A percentile compares a stretch with the other conserved stretches of the same genome.
Conservation (phyloP, 371 early-diverging fungal genomes). For the Apophysomyces variabilis region DNA sequence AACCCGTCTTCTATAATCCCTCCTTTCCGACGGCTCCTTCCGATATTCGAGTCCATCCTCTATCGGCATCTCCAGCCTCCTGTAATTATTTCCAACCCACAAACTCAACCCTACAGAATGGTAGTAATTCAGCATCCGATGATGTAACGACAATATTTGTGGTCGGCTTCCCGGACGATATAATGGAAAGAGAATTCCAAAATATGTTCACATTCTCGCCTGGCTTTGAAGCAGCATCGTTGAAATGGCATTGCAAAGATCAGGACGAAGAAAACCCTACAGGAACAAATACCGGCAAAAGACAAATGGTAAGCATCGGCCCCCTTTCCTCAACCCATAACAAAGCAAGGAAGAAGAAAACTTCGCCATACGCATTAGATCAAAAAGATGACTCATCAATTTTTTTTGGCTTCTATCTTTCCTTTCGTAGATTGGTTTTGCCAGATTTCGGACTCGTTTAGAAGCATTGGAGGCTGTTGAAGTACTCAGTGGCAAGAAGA, state of each 20-base stretch:
- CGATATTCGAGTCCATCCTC: conserved; percentile 20
- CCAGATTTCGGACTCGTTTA: conserved; percentile 84
- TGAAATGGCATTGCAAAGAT: conserved; percentile 79
- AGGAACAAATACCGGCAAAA: conserved; percentile 42
- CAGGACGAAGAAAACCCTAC: conserved; percentile 55
- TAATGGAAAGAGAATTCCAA: conserved; percentile 95
- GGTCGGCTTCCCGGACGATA: conserved; percentile 96
- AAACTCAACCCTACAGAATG: not conserved
- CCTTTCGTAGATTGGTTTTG: conserved; percentile 82
- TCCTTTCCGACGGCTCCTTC: conserved; percentile 9
- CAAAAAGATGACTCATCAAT: not conserved
- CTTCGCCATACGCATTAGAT: not conserved
- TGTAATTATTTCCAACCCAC: conserved; percentile 7
- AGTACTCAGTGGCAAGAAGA: conserved; percentile 82
- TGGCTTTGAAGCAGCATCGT: conserved; percentile 93
- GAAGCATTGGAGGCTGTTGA: conserved; percentile 91
- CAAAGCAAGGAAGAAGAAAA: not conserved
- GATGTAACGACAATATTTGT: conserved; percentile 95
- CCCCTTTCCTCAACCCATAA: not conserved
- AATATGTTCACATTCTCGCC: conserved; percentile 95
- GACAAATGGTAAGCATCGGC: conserved; percentile 79
- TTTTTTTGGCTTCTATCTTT: not conserved
- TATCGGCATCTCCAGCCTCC: conserved; percentile 9
- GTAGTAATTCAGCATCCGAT: conserved; percentile 29
- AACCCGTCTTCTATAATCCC: conserved; percentile 13